A percentile compares a stretch with the other conserved stretches of the same genome.
Conservation (phyloP, 108 stramenopile genomes). For the Nannochloropsis granulata region DNA sequence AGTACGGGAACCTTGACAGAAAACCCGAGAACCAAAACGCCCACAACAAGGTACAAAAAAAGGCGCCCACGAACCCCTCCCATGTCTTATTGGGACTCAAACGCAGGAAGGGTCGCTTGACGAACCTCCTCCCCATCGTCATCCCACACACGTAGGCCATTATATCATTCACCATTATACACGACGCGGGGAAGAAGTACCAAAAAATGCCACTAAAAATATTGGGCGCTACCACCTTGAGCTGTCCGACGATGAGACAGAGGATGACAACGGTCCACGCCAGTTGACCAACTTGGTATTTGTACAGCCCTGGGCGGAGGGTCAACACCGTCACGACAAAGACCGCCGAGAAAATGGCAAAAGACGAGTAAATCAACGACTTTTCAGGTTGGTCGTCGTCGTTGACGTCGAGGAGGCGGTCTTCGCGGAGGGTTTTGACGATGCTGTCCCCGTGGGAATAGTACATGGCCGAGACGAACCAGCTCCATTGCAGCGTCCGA, state of each 20-base stretch:
- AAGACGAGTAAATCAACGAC: slow-evolving; percentile 29
- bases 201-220: slow-evolving; percentile 94
- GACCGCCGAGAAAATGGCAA: slow-evolving; percentile 58
- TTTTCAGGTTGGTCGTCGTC: neutral
- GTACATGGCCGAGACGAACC: slow-evolving; percentile 78
- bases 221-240: slow-evolving; percentile 60
- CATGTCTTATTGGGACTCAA: slow-evolving; percentile 82
- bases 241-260: slow-evolving; percentile 57
- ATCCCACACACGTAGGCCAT: slow-evolving; percentile 90
- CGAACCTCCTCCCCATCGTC: slow-evolving; percentile 75
- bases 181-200: slow-evolving; percentile 79
- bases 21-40: slow-evolving; percentile 68
- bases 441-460: slow-evolving; percentile 57
- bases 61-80: slow-evolving; percentile 91
- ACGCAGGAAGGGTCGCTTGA: slow-evolving; percentile 63
- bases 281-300: slow-evolving; percentile 86
- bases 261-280: slow-evolving; percentile 89
- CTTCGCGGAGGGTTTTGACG: slow-evolving; percentile 12
- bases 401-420: neutral
- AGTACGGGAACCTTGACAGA: slow-evolving; percentile 54
- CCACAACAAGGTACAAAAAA: slow-evolving; percentile 66
- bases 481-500: slow-evolving; percentile 92
- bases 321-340: slow-evolving; percentile 84
- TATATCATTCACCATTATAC: slow-evolving; percentile 87
- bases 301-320: slow-evolving; percentile 68